A percentile compares a stretch with the other conserved stretches of the same genome.
Conservation (phyloP, 768 basidiomycete species). For the Russula sp. region DNA sequence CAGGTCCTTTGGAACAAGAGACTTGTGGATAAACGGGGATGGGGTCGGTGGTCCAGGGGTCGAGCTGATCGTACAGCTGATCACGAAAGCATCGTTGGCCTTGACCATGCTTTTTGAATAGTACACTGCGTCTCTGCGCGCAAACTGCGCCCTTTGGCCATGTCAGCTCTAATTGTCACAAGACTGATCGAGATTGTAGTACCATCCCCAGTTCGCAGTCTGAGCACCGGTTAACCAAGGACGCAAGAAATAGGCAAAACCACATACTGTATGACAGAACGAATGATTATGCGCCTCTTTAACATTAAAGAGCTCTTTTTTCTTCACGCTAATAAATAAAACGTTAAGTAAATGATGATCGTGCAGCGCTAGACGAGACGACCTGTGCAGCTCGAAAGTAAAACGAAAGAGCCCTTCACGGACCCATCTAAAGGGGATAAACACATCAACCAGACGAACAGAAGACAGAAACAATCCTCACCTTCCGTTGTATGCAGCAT, state of each 20-base stretch:
- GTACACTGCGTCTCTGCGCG: conserved; percentile 67
- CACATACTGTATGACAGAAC: conserved; percentile 63
- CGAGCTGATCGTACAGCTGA: conserved; percentile 75
- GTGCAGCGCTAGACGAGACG: conserved; percentile 22
- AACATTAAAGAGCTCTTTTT: conserved; percentile 51
- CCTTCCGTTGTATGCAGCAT: conserved; percentile 61
- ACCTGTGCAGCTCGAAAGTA: conserved; percentile 78
- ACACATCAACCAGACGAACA: neutral
- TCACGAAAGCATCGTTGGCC: conserved; percentile 64
- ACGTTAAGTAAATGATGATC: conserved; percentile 5
- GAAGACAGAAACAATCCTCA: conserved; percentile 29
- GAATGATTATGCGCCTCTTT: conserved; percentile 84
- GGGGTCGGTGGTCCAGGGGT: conserved; percentile 52
- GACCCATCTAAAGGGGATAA: conserved; percentile 57
- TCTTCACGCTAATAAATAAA: conserved; percentile 40
- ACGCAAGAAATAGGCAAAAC: too few species aligned
- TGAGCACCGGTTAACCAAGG: conserved; percentile 32
- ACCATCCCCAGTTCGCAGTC: conserved; percentile 92
- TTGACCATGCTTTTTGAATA: conserved; percentile 53
- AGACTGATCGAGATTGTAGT: conserved; percentile 27
- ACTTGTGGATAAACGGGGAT: conserved; percentile 45
- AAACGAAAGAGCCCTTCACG: conserved; percentile 85
- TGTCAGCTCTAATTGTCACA: conserved; percentile 11
- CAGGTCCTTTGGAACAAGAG: conserved; percentile 62
- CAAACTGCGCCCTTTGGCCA: conserved; percentile 66